Conservation (phyloP, 2,329 filamentous ascomycete genomes). For the Talaromyces sp. region DNA sequence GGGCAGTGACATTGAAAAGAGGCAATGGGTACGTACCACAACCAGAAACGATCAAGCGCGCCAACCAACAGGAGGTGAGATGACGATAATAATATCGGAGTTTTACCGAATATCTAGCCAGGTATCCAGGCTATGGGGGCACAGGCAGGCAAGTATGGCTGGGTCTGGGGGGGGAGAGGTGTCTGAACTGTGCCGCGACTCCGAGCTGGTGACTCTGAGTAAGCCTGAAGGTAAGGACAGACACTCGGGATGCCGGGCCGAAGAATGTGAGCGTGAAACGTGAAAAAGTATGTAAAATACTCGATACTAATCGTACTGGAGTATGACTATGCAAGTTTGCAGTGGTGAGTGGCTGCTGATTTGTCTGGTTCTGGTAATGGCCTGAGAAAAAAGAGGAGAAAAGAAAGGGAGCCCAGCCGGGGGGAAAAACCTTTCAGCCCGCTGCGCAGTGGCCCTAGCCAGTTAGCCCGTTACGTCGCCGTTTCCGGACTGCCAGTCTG, state of each 20-base stretch:
- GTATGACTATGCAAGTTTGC: slow-evolving; percentile 1
- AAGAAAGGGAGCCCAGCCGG: slow-evolving; percentile 10
- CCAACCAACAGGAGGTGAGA: slow-evolving; percentile 13
- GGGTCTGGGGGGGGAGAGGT: slow-evolving; percentile 14
- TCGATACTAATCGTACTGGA: slow-evolving; percentile 5
- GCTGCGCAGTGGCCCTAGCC: background rate
- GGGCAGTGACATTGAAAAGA: background rate
- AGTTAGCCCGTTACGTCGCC: background rate
- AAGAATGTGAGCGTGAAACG: background rate
- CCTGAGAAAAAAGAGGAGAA: slow-evolving; percentile 17
- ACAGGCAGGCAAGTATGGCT: slow-evolving; percentile 16
- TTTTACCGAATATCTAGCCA: background rate
- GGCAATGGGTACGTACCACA: slow-evolving; percentile 16
- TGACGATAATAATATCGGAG: background rate
- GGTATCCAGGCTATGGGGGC: slow-evolving; percentile 4
- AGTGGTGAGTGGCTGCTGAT: slow-evolving; percentile 8
- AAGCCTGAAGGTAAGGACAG: background rate
- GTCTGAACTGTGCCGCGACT: slow-evolving; percentile 13
- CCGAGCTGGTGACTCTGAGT: background rate
- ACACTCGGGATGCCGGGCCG: slow-evolving; percentile 10
- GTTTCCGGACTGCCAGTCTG: background rate
- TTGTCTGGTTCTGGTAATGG: slow-evolving; percentile 6
- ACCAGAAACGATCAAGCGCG: slow-evolving; percentile 14
- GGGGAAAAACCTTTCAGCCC: slow-evolving; percentile 3
- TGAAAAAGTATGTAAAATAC: slow-evolving; percentile 7